Evolutionary conservation across 139 green algal species (phyloP).

Genomic region (Chlamydomonas incerta): DNA sequence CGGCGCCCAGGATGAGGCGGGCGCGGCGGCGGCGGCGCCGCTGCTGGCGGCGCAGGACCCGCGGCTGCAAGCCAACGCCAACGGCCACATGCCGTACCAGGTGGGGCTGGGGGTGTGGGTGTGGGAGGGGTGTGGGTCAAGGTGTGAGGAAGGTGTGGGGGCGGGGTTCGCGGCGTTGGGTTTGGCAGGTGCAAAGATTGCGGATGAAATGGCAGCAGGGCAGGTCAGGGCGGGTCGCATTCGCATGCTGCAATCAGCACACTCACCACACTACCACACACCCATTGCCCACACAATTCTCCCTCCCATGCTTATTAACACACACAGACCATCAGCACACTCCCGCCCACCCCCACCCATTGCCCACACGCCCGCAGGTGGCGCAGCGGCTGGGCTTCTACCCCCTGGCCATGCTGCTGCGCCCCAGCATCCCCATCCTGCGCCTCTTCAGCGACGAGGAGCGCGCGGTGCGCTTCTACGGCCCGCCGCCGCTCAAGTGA

Average conservation of each 20-base stretch:
- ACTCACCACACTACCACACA: too few species aligned
- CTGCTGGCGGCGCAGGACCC: conserved; percentile 32
- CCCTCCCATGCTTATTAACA: too few species aligned
- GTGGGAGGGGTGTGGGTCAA: too few species aligned
- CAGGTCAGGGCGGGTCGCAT: too few species aligned
- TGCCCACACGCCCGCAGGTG: conserved; percentile 2
- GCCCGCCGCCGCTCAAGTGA: conserved; percentile 32
- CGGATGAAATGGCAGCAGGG: too few species aligned
- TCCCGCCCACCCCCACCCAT: too few species aligned
- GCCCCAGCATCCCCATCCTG: conserved; percentile 49
- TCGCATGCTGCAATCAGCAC: too few species aligned
- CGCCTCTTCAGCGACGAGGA: conserved; percentile 49
- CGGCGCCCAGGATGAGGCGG: background rate
- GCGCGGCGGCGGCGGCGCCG: background rate
- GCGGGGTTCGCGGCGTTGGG: too few species aligned
- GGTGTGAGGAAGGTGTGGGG: too few species aligned
- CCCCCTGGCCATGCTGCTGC: conserved; percentile 43
- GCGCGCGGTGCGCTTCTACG: conserved; percentile 44
- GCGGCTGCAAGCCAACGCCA: conserved; percentile 42
- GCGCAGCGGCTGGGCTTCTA: conserved; percentile 51
- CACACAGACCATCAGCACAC: too few species aligned
- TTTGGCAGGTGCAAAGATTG: too few species aligned
- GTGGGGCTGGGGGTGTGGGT: background rate
- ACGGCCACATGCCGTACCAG: conserved; percentile 45
- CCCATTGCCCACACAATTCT: too few species aligned